These are phyloP conservation scores for Cutaneotrichosporon sp. DNA, from an alignment of 1,284 basidiomycete genomes.

Conservation along the genomic window DNA sequence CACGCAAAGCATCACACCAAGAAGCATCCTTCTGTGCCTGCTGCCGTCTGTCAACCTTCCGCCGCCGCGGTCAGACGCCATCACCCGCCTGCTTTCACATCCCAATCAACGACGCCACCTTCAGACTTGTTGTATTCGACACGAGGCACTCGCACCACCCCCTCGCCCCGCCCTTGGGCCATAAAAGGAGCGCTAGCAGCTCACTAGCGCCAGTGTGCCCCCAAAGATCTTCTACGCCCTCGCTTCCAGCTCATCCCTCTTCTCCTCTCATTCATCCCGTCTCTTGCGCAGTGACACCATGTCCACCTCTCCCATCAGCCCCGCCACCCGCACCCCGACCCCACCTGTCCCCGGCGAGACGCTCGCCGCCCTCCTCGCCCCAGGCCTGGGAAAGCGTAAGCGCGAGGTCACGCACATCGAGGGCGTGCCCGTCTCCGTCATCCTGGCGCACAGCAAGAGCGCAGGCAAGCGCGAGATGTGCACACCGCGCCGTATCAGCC, in stretches of 20 bases:
- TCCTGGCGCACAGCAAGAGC: neutral
- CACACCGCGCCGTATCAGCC: slow-evolving; percentile 1
- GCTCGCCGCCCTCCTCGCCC: neutral
- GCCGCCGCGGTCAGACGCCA: too few relatives aligned
- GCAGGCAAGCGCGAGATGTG: neutral
- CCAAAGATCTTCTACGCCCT: neutral
- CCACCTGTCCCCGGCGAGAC: neutral
- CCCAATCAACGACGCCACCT: too few relatives aligned
- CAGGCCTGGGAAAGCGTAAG: slow-evolving; percentile 20
- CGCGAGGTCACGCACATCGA: slow-evolving; percentile 13
- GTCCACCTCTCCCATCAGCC: neutral
- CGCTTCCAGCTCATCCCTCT: neutral
- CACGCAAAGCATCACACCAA: too few relatives aligned
- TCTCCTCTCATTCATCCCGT: neutral
- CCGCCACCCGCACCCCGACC: neutral
- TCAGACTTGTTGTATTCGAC: neutral
- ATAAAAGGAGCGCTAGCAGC: too few relatives aligned
- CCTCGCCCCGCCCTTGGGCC: too few relatives aligned
- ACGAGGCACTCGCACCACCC: neutral
- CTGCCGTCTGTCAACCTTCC: too few relatives aligned
- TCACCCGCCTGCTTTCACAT: too few relatives aligned
- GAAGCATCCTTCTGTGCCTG: too few relatives aligned
- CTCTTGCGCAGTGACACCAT: too few relatives aligned
- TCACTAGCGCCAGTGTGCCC: too few relatives aligned
- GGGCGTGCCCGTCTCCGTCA: slow-evolving; percentile 16